Conservation (phyloP, 208 protist species). For the Histomonas meleagridis region DNA sequence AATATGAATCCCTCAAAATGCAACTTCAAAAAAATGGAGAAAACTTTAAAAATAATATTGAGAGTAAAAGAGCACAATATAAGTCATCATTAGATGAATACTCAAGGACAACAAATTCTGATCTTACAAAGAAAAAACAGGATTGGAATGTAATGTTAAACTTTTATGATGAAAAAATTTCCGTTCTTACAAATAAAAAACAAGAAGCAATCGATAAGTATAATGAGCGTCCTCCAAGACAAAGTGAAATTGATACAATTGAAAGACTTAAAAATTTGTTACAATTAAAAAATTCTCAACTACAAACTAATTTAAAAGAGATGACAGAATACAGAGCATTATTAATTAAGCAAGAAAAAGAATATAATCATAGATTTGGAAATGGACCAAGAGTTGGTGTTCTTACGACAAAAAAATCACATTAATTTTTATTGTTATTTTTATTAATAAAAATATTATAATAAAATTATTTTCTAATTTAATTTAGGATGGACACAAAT, state of each 20-base stretch:
- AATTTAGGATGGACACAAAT: too few relatives aligned
- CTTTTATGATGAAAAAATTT: conserved; percentile 12
- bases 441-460: too few relatives aligned
- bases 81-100: neutral
- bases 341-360: neutral
- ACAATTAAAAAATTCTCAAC: neutral
- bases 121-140: neutral
- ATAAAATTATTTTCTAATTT: too few relatives aligned
- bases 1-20: neutral
- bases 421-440: too few relatives aligned
- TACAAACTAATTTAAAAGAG: neutral
- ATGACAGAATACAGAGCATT: neutral
- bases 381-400: conserved; percentile 11
- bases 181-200: neutral
- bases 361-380: conserved; percentile 22
- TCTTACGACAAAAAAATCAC: too few relatives aligned
- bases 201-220: neutral
- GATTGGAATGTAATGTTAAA: neutral
- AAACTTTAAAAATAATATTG: neutral
- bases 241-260: neutral
- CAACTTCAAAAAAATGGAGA: neutral
- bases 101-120: neutral
- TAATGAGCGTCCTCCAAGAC: neutral
- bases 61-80: neutral
- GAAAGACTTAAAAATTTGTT: neutral